These are phyloP conservation scores for Aspergillus pseudoviridinutans DNA, from an alignment of 2,329 filamentous ascomycete genomes.

Conservation along the genomic window DNA sequence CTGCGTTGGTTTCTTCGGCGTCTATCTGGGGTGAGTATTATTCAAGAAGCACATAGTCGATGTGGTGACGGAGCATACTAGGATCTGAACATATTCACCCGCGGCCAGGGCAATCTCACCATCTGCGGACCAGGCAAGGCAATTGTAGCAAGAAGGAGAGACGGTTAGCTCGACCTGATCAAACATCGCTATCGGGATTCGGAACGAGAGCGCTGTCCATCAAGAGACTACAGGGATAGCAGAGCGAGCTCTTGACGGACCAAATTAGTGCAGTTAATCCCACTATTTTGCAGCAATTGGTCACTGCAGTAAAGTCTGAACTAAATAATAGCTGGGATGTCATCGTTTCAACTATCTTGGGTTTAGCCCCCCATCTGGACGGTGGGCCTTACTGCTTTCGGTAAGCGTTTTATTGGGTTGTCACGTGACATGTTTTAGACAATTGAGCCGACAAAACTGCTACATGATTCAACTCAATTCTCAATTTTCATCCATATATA, in stretches of 20 bases:
- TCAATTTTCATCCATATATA: not conserved
- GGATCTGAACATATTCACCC: constrained; percentile 52
- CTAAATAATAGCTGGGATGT: not conserved
- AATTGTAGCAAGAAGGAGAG: constrained; percentile 51
- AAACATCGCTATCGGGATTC: constrained; percentile 19
- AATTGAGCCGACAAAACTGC: not conserved
- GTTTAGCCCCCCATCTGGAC: not conserved
- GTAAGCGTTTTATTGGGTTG: not conserved
- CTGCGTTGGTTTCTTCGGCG: constrained; percentile 18
- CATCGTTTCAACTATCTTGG: not conserved
- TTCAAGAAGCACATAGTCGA: constrained; percentile 9
- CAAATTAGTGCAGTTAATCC: not conserved
- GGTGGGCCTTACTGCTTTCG: not conserved
- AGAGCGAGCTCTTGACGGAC: not conserved
- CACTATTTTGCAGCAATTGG: not conserved
- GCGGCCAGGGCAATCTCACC: constrained; percentile 55
- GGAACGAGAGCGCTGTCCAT: not conserved
- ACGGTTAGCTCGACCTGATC: constrained; percentile 37
- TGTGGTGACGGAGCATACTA: constrained; percentile 33
- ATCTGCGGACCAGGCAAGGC: constrained; percentile 57
- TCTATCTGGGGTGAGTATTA: constrained; percentile 19
- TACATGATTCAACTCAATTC: not conserved
- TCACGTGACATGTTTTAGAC: not conserved
- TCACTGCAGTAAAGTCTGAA: not conserved
- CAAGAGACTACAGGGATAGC: not conserved